Conservation (phyloP, 2,329 filamentous ascomycete species). For the Botrytis squamosa region DNA sequence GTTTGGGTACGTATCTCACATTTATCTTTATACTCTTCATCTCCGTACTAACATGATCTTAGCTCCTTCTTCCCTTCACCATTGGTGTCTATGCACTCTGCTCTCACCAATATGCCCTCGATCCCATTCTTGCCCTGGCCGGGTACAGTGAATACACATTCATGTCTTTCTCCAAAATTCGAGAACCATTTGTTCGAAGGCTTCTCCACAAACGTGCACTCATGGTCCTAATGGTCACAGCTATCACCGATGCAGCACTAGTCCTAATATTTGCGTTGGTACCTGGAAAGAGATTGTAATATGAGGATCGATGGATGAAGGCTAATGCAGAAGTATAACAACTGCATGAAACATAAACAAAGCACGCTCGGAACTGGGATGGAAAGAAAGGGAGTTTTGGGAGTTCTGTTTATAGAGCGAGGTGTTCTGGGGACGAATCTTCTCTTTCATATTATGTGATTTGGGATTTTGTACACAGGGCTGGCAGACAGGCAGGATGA, state of each 20-base stretch:
- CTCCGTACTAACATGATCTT: conserved; percentile 37
- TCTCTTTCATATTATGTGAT: conserved; percentile 10
- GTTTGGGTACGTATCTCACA: conserved; percentile 69
- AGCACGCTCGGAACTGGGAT: neutral
- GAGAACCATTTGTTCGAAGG: conserved; percentile 86
- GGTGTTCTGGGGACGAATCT: conserved; percentile 15
- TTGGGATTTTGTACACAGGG: conserved; percentile 16
- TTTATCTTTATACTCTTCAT: neutral
- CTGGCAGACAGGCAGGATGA: conserved; percentile 6
- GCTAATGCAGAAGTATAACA: neutral
- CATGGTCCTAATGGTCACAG: conserved; percentile 75
- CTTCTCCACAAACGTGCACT: conserved; percentile 80
- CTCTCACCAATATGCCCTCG: conserved; percentile 93
- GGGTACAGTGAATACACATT: conserved; percentile 96
- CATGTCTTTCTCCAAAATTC: conserved; percentile 83
- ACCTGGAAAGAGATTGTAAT: conserved; percentile 75
- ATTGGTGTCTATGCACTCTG: conserved; percentile 84
- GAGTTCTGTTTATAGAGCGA: conserved; percentile 18
- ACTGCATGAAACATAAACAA: neutral
- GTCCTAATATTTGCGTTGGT: conserved; percentile 93
- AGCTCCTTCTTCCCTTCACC: conserved; percentile 86
- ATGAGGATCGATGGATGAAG: neutral
- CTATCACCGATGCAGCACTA: conserved; percentile 75
- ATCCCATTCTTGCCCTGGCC: conserved; percentile 84
- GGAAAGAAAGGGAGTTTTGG: neutral